Evolutionary conservation across 768 basidiomycete genomes (phyloP).

Genomic region (Pisolithus marmoratus): DNA sequence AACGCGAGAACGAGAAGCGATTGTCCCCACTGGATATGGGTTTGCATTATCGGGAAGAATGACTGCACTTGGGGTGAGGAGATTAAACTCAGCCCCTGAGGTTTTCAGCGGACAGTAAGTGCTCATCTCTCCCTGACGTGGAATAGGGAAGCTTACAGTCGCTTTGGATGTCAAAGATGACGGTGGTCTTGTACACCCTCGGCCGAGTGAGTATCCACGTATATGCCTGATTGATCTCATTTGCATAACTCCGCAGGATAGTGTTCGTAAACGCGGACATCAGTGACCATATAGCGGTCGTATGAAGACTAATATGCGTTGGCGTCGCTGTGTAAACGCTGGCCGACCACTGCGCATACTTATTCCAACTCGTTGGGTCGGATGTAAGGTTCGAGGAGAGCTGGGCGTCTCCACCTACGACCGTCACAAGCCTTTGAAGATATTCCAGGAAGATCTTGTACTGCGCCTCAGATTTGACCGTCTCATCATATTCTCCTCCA

Average conservation of each 20-base stretch:
- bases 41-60: not conserved
- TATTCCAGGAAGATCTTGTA: not conserved
- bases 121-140: not conserved
- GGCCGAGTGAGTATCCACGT: not conserved
- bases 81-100: not conserved
- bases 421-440: not conserved
- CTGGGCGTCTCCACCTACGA: not conserved
- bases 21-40: not conserved
- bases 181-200: not conserved
- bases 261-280: not conserved
- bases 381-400: not conserved
- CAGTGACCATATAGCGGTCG: not conserved
- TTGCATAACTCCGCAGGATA: not conserved
- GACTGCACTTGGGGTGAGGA: not conserved
- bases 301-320: not conserved
- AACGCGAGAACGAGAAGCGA: not conserved
- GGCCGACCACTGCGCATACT: not conserved
- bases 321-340: not conserved
- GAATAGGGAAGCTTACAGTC: not conserved
- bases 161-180: not conserved
- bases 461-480: not conserved
- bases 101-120: not conserved
- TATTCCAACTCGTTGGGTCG: not conserved
- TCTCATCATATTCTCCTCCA: not conserved
- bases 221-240: not conserved